Evolutionary conservation across 768 basidiomycete species (phyloP).

Genomic region (Serendipita sp.): DNA sequence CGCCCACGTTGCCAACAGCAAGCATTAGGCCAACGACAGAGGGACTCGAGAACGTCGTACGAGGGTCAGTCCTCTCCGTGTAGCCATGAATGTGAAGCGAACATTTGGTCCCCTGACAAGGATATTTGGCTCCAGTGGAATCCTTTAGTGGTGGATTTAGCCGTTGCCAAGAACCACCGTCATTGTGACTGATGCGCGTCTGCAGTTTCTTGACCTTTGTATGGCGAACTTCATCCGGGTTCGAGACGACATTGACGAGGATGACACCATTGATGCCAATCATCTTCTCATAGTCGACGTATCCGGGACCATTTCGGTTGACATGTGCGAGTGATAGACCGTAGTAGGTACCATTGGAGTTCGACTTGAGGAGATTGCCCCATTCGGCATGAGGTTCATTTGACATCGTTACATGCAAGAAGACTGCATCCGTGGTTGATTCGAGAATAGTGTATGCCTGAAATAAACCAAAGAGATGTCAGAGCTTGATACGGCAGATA

Average conservation of each 20-base stretch:
- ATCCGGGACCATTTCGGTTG: conserved; percentile 77
- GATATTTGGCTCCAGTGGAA: conserved; percentile 55
- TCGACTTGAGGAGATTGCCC: conserved; percentile 89
- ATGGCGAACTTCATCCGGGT: conserved; percentile 57
- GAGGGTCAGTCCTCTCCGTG: conserved; percentile 78
- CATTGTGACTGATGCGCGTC: conserved; percentile 88
- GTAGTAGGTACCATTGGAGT: conserved; percentile 97
- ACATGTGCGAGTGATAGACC: conserved; percentile 72
- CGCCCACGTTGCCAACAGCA: conserved; percentile 93
- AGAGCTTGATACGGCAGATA: no score
- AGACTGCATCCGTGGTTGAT: conserved; percentile 82
- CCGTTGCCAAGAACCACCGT: conserved; percentile 83
- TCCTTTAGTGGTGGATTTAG: conserved; percentile 60
- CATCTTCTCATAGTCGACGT: conserved; percentile 97
- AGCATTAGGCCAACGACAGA: conserved; percentile 85
- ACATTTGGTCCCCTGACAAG: conserved; percentile 56
- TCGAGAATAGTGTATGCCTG: conserved; percentile 91
- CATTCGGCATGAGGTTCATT: conserved; percentile 56
- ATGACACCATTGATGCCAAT: conserved; percentile 92
- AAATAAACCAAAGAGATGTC: neutral
- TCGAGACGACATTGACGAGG: conserved; percentile 76
- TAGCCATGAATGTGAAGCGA: conserved; percentile 87
- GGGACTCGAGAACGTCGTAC: conserved; percentile 87
- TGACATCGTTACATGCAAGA: conserved; percentile 91
- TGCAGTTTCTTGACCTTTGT: conserved; percentile 61